Evolutionary conservation across 768 basidiomycete species (phyloP).

Genomic region (Kwoniella heveanensis): DNA sequence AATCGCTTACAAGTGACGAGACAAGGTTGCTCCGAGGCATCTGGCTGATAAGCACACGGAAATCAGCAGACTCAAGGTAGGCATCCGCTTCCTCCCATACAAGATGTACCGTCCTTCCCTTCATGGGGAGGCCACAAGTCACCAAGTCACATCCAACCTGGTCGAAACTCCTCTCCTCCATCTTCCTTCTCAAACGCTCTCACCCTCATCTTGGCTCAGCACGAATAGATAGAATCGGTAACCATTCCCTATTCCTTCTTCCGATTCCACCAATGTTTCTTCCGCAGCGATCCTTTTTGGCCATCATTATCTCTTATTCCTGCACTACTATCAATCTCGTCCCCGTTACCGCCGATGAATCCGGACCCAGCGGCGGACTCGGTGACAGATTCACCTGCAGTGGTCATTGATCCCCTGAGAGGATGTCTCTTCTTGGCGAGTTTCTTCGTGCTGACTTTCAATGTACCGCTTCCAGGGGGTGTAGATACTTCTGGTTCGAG

Average conservation of each 20-base stretch:
- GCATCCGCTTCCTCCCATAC: no score
- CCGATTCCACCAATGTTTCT: constrained; percentile 22
- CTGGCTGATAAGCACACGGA: no score
- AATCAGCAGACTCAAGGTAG: no score
- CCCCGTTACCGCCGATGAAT: background rate
- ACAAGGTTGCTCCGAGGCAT: no score
- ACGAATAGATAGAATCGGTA: no score
- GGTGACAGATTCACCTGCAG: background rate
- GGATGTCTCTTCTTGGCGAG: constrained; percentile 7
- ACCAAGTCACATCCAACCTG: no score
- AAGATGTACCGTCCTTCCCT: no score
- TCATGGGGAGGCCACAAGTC: no score
- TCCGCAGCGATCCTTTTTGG: constrained; percentile 2
- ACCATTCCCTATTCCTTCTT: constrained; percentile 11
- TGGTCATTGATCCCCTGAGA: background rate
- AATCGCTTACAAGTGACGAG: no score
- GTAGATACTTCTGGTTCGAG: background rate
- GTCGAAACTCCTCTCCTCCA: no score
- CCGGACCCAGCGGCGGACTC: background rate
- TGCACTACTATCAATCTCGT: background rate
- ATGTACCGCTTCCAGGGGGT: background rate
- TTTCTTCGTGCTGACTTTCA: background rate
- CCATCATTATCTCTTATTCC: background rate
- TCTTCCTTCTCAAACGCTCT: no score
- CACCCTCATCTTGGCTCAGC: no score